Conservation (phyloP, 768 basidiomycete species). For the Phylloporus rhodoxanthus region DNA sequence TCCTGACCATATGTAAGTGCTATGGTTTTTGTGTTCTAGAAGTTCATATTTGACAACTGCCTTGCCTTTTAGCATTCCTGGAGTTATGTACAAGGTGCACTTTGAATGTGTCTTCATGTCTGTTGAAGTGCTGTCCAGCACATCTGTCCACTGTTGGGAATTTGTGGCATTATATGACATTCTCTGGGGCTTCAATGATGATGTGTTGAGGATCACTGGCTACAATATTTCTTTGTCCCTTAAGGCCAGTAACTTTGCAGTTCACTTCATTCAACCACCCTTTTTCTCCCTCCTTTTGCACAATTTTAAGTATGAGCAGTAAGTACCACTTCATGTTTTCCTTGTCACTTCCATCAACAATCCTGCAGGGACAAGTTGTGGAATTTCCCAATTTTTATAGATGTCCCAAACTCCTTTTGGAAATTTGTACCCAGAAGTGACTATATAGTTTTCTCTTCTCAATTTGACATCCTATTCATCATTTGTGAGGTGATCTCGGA, state of each 20-base stretch:
- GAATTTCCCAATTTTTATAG: neutral
- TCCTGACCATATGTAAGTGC: too few relatives aligned
- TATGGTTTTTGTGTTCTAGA: too few relatives aligned
- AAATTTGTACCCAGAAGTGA: neutral
- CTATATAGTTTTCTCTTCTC: neutral
- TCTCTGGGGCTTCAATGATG: neutral
- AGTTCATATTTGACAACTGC: too few relatives aligned
- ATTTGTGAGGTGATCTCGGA: slow-evolving; percentile 7
- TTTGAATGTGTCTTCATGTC: neutral
- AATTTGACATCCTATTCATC: slow-evolving; percentile 6
- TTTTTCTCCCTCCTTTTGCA: neutral
- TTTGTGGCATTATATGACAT: neutral
- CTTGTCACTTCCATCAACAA: neutral
- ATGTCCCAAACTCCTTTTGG: neutral
- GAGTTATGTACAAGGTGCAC: neutral
- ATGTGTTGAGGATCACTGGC: neutral
- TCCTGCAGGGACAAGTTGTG: neutral
- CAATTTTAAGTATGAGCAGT: neutral
- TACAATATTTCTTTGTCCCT: neutral
- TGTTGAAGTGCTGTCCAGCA: neutral
- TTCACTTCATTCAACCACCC: neutral
- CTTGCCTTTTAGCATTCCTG: too few relatives aligned
- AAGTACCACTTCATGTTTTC: neutral
- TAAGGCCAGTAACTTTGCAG: neutral
- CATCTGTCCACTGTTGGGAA: neutral